Base-by-base conservation (phyloP, 1,139 yeast genomes). In the Kluyveromyces sp. region DNA sequence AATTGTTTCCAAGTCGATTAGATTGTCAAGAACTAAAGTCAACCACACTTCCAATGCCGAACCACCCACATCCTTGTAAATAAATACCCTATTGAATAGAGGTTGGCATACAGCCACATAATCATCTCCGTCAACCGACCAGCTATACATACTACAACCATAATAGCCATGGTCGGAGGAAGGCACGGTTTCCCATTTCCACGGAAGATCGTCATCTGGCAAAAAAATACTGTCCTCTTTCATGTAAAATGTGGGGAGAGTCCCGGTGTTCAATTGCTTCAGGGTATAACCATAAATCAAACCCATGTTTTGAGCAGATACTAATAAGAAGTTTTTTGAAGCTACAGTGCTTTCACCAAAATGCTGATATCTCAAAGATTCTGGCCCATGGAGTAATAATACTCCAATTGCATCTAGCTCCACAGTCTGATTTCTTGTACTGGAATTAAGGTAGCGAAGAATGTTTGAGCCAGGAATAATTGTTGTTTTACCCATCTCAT, bases 401-500 rank as follows among this genome's bases (percentile, higher is more conserved):
- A 45, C 41, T 4, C 41, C 39, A 3, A 52, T 20, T 11, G 33
- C 11, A 15, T 42, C 38, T 17, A 49, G 49, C 3, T 52, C 39
- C 30, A 55, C 50, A 13, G 54, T 40, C n/a, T 50, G 36, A 34
- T 46, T 26, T 32, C 22, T 39, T 36, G 22, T 41, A 8, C 49
- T 43, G 32, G 47, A 41, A 17, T 45, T 42, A 36, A 64, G 45
- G 30, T 58, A 36, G 3, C 42, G 20, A 3, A 53, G 45, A 9
- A 66, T 40, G 7, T 37, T 44, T 12, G 49, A 40, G 1, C 75
- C 75, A 30, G 67, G 64, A 9, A 77, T 41, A 0, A 68, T 54
- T 12, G 56, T 54, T 0, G 74, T 68, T 6, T 56, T 55, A 0
- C 83, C 83, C 9, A 60, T 54, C 46, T 77, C 50, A 13, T 52